phyloP scores from a whole-genome alignment of 176 grass and related monocot genomes.

The Bromus sterilis region DNA sequence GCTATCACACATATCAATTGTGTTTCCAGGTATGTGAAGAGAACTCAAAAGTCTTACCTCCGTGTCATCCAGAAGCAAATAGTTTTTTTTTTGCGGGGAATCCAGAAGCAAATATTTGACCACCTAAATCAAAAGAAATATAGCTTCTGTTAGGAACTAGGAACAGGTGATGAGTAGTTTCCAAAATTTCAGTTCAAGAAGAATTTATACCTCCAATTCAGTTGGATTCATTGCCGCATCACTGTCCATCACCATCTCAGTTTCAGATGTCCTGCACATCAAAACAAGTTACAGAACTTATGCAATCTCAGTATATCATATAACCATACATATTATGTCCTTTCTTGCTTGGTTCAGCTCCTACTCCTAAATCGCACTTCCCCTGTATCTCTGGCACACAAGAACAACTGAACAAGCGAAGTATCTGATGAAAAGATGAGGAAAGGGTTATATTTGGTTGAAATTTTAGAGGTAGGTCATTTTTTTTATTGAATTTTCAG shows the following conservation, averaged over 20 bases:
- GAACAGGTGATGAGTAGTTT: neutral
- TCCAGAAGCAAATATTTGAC: constrained; percentile 16
- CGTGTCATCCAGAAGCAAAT: no score
- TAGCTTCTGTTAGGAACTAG: neutral
- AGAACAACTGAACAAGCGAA: neutral
- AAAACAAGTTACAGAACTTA: neutral
- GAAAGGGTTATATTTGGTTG: no score
- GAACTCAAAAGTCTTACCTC: constrained; percentile 35
- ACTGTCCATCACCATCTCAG: neutral
- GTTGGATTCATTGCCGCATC: neutral
- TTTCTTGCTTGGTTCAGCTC: neutral
- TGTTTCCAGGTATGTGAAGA: neutral
- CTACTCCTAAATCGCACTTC: neutral
- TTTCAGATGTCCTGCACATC: constrained; percentile 3
- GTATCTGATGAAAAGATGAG: constrained; percentile 1
- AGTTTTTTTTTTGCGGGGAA: no score
- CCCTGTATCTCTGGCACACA: constrained; percentile 28
- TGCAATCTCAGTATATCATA: neutral
- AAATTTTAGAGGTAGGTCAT: no score
- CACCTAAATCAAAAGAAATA: neutral
- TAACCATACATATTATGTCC: neutral
- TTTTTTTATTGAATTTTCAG: no score
- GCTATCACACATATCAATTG: neutral
- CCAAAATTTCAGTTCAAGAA: neutral
- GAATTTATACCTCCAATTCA: constrained; percentile 22